Evolutionary conservation across 108 stramenopile genomes (phyloP).

Genomic region (Cyclotella kingstonii): DNA sequence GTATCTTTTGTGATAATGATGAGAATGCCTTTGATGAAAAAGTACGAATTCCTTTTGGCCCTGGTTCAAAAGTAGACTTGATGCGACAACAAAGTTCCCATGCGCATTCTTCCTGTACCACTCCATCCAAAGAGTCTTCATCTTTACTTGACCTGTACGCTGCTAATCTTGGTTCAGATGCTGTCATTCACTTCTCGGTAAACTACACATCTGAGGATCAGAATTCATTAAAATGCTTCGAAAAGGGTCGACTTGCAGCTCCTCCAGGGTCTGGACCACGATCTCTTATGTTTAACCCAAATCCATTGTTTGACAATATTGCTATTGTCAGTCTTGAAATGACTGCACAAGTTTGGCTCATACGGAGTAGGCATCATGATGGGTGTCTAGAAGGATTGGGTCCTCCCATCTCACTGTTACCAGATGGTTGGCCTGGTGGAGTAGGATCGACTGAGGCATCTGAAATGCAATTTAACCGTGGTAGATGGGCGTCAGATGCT

Average conservation of each 20-base stretch:
- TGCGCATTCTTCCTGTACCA: slow-evolving; percentile 29
- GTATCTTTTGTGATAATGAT: slow-evolving; percentile 5
- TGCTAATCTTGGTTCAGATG: slow-evolving; percentile 38
- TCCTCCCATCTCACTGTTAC: slow-evolving; percentile 31
- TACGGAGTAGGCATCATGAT: slow-evolving; percentile 20
- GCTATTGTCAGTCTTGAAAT: slow-evolving; percentile 46
- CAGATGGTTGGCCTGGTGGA: slow-evolving; percentile 27
- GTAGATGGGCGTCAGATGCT: slow-evolving; percentile 47
- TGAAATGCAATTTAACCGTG: slow-evolving; percentile 29
- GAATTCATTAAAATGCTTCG: slow-evolving; percentile 17
- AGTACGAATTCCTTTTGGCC: slow-evolving; percentile 16
- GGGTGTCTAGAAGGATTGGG: slow-evolving; percentile 26
- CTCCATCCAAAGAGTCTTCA: background rate
- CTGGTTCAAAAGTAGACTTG: slow-evolving; percentile 29
- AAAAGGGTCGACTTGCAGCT: slow-evolving; percentile 32
- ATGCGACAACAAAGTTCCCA: slow-evolving; percentile 33
- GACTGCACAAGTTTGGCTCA: slow-evolving; percentile 37
- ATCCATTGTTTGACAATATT: slow-evolving; percentile 10
- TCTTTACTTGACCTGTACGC: slow-evolving; percentile 25
- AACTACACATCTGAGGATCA: background rate
- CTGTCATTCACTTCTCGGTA: slow-evolving; percentile 33
- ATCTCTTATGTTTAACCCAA: slow-evolving; percentile 44
- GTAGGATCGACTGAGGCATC: slow-evolving; percentile 4
- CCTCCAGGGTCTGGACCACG: slow-evolving; percentile 46
- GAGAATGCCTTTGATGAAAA: background rate